Conservation (phyloP, 2,329 filamentous ascomycete species). For the Pyrenochaeta sp. region DNA sequence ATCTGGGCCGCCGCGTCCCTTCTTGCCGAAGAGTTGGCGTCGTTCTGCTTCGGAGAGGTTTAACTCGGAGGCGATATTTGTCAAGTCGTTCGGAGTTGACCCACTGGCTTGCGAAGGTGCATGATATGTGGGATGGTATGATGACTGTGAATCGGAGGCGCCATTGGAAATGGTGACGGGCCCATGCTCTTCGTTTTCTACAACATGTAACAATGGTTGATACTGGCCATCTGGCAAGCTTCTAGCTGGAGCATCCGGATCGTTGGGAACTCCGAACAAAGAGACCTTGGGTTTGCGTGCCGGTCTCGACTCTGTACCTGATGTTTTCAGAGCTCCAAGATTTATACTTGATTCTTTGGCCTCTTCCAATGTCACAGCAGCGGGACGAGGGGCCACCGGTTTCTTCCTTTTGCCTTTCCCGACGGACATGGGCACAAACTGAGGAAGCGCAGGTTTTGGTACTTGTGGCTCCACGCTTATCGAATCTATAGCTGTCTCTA, state of each 20-base stretch:
- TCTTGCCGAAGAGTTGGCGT: conserved; percentile 85
- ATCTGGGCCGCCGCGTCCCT: conserved; percentile 54
- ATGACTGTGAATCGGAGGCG: conserved; percentile 13
- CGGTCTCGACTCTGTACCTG: conserved; percentile 30
- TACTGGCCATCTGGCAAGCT: conserved; percentile 40
- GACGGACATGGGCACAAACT: conserved; percentile 89
- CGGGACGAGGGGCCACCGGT: conserved; percentile 17
- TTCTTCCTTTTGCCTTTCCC: conserved; percentile 69
- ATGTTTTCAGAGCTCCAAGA: conserved; percentile 8
- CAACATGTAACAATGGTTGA: conserved; percentile 49
- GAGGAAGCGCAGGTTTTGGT: conserved; percentile 77
- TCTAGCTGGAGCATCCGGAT: conserved; percentile 40
- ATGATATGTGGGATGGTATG: conserved; percentile 10
- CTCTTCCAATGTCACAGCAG: conserved; percentile 7
- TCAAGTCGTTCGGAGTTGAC: conserved; percentile 64
- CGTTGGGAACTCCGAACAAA: conserved; percentile 70
- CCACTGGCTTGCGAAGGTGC: conserved; percentile 15
- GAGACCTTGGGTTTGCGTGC: conserved; percentile 68
- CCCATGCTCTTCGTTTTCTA: conserved; percentile 29
- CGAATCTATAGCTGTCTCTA: background rate
- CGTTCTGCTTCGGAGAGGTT: conserved; percentile 79
- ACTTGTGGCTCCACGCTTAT: conserved; percentile 64
- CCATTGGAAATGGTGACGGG: conserved; percentile 16
- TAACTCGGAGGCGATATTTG: conserved; percentile 76
- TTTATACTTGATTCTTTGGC: conserved; percentile 3